A percentile compares a stretch with the other conserved stretches of the same genome.
These are phyloP conservation scores for Agaricus subrufescens DNA, from an alignment of 768 basidiomycete species.

Conservation along the genomic window DNA sequence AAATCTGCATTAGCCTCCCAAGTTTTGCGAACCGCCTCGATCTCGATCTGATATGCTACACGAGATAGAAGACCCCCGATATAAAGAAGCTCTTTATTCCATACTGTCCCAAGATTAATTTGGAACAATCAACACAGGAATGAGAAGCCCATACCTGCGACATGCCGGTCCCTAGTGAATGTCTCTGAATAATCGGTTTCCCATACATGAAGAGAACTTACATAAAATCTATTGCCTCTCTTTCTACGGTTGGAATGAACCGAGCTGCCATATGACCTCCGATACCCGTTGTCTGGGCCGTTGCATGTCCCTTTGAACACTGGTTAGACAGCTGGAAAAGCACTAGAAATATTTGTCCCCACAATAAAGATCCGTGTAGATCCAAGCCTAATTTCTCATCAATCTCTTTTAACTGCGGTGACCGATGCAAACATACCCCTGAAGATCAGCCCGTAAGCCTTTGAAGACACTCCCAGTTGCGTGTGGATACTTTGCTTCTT, in stretches of 20 bases:
- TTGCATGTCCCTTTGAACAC: slow-evolving; percentile 69
- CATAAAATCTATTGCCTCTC: slow-evolving; percentile 90
- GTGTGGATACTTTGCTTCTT: slow-evolving; percentile 55
- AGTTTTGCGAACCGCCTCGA: slow-evolving; percentile 50
- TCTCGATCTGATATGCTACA: slow-evolving; percentile 80
- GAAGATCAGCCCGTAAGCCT: slow-evolving; percentile 81
- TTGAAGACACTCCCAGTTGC: slow-evolving; percentile 80
- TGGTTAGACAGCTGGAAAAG: slow-evolving; percentile 1
- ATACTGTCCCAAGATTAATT: slow-evolving; percentile 40
- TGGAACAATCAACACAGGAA: slow-evolving; percentile 1
- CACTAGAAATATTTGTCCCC: slow-evolving; percentile 16
- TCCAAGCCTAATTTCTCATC: slow-evolving; percentile 42
- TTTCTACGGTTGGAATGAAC: slow-evolving; percentile 94
- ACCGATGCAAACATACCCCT: slow-evolving; percentile 48
- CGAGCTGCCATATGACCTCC: slow-evolving; percentile 64
- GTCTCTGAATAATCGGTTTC: background rate
- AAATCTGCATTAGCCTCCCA: slow-evolving; percentile 50
- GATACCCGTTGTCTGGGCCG: slow-evolving; percentile 86
- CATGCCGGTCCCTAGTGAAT: slow-evolving; percentile 66
- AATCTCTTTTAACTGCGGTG: background rate
- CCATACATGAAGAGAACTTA: slow-evolving; percentile 27
- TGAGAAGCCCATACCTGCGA: slow-evolving; percentile 47
- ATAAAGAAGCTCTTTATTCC: slow-evolving; percentile 88
- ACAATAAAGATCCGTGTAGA: slow-evolving; percentile 84
- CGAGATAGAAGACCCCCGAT: slow-evolving; percentile 82